Evolutionary conservation across 139 green algal species (phyloP).

Genomic region (Volvox africanus): DNA sequence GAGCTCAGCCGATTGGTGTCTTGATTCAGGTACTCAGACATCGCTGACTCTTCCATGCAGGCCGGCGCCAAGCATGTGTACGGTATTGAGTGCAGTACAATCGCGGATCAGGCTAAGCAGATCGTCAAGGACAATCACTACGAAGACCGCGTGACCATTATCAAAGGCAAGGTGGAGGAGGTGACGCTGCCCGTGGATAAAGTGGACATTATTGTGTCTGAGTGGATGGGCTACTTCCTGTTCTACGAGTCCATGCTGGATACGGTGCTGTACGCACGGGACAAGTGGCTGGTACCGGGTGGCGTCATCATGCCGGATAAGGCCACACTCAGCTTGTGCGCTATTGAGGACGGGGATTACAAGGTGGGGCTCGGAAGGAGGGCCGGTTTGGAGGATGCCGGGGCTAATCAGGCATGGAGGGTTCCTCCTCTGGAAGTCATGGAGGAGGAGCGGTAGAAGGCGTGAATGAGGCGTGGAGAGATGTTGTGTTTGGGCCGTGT

Average conservation of each 20-base stretch:
- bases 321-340: constrained; percentile 74
- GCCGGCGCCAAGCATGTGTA: constrained; percentile 93
- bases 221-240: constrained; percentile 96
- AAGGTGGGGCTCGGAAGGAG: constrained; percentile 42
- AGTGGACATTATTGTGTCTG: constrained; percentile 91
- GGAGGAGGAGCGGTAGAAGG: too few species aligned
- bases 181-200: constrained; percentile 73
- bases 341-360: constrained; percentile 96
- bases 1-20: too few species aligned
- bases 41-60: constrained; percentile 48
- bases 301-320: constrained; percentile 88
- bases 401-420: too few species aligned
- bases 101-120: constrained; percentile 86
- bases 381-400: not conserved
- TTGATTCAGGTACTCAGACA: too few species aligned
- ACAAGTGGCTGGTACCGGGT: constrained; percentile 87
- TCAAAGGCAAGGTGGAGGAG: constrained; percentile 92
- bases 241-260: constrained; percentile 94
- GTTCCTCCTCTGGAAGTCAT: too few species aligned
- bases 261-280: constrained; percentile 89
- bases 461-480: too few species aligned
- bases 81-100: constrained; percentile 90
- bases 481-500: too few species aligned
- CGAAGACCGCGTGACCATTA: constrained; percentile 82
- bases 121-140: constrained; percentile 91